Base-by-base conservation (phyloP, 2,329 filamentous ascomycete genomes). In the Sclerotinia nivalis region DNA sequence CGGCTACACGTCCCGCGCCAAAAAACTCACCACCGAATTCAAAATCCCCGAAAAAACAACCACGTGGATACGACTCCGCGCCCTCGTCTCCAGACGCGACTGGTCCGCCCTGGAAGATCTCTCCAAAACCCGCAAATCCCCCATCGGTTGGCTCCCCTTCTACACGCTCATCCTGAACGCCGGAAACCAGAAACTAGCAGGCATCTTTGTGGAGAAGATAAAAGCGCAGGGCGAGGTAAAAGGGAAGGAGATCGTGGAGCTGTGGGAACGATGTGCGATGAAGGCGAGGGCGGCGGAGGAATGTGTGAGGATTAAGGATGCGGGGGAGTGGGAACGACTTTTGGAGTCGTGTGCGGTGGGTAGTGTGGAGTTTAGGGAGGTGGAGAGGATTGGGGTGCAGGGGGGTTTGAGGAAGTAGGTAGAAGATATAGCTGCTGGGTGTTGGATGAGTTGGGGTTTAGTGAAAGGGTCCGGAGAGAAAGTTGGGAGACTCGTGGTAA, bases 211-310 rank as follows among this genome's bases (percentile, higher is more conserved):
- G 86, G 89, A 96, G 76, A 97, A 97, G 82, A 97, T 95, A 79
- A 94, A 94, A n/a, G 87, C 97, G 88, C 84, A 93, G 56, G 87
- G 91, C 34, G 93, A 93, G 81, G 96, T 95, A 80, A 96, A 98
- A 82, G 95, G 96, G 2, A 85, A 20, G 60, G 67, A 69, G 15
- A 34, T 65, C 8, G 50, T 69, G 69, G 87, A 91, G 74, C 97
- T 99, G 95, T 99, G 94, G 86, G 89, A 97, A 76, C 97, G 97
- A 82, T 98, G 96, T 80, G 95, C 95, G 25, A 88, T 97, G 89
- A 84, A 93, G 58, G 87, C 91, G 40, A 93, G 93, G 81, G 96
- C 96, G 2, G 96, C 91, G 5, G 94, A 98, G 81, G 96, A 98
- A 82, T 95, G 96, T 4, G 86, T 93, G 71, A 93, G 89, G 82